phyloP scores from a whole-genome alignment of 2,329 filamentous ascomycete genomes.

The Cytospora schulzeri region DNA sequence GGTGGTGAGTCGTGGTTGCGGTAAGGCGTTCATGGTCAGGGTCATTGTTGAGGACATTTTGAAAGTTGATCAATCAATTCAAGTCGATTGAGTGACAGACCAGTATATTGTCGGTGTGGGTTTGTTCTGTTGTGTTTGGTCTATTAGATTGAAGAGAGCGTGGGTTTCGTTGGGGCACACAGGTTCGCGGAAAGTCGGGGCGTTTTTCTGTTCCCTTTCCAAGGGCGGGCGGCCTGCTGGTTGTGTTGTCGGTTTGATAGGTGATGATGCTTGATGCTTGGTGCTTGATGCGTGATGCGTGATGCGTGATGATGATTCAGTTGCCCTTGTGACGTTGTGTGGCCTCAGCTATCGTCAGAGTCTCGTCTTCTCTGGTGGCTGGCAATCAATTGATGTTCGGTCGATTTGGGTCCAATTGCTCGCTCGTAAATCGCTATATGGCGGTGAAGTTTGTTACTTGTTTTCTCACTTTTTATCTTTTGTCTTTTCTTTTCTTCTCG shows the following conservation, averaged over 20 bases:
- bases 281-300: no score
- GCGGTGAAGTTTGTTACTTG: no score
- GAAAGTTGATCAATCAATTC: neutral
- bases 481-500: neutral
- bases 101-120: neutral
- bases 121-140: no score
- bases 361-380: neutral
- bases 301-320: neutral
- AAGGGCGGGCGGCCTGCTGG: no score
- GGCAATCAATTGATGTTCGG: neutral
- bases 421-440: neutral
- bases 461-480: neutral
- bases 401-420: neutral
- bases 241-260: no score
- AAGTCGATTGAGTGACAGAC: neutral
- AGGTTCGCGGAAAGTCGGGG: neutral
- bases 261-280: neutral
- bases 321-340: neutral
- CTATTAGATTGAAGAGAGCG: neutral
- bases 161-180: neutral
- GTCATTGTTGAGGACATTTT: constrained; percentile 37
- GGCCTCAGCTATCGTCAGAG: neutral
- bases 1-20: constrained; percentile 30
- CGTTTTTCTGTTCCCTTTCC: neutral
- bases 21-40: constrained; percentile 38